Percentiles rank a stretch among this genome's conserved stretches.
Evolutionary conservation across 495 filamentous ascomycete species (phyloP).

Genomic region (Penicillium flavigenum): DNA sequence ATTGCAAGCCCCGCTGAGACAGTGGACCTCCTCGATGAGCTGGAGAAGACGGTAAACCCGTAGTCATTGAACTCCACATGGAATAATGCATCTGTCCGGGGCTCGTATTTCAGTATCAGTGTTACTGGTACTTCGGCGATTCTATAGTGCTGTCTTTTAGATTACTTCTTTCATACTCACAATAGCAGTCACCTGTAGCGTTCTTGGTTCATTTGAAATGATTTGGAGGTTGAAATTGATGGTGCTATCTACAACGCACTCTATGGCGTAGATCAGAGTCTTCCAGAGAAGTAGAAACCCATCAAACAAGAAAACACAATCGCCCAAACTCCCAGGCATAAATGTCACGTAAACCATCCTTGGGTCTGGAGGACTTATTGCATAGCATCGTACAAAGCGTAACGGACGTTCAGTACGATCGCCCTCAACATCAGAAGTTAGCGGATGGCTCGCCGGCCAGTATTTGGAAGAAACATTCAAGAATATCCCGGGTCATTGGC

Average conservation of each 20-base stretch:
- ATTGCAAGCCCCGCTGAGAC: conserved; percentile 92
- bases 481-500: conserved; percentile 11
- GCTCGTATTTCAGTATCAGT: not conserved
- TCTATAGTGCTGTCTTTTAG: not conserved
- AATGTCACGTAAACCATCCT: conserved; percentile 12
- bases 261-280: not conserved
- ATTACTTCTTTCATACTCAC: not conserved
- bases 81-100: not conserved
- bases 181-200: not conserved
- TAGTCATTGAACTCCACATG: not conserved
- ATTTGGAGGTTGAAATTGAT: conserved; percentile 1
- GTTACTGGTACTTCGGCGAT: not conserved
- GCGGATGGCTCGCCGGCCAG: conserved; percentile 6
- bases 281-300: not conserved
- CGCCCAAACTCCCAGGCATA: conserved; percentile 15
- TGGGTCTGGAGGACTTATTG: conserved; percentile 13
- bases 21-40: conserved; percentile 78
- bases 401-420: conserved; percentile 15
- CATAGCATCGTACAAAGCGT: conserved; percentile 33
- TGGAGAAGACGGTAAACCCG: conserved; percentile 25
- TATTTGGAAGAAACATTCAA: not conserved
- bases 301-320: not conserved
- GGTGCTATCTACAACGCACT: conserved; percentile 17
- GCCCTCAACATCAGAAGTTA: conserved; percentile 4
- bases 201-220: not conserved